phyloP scores from a whole-genome alignment of 805 yeast species.

The Starmerella roubikii region DNA sequence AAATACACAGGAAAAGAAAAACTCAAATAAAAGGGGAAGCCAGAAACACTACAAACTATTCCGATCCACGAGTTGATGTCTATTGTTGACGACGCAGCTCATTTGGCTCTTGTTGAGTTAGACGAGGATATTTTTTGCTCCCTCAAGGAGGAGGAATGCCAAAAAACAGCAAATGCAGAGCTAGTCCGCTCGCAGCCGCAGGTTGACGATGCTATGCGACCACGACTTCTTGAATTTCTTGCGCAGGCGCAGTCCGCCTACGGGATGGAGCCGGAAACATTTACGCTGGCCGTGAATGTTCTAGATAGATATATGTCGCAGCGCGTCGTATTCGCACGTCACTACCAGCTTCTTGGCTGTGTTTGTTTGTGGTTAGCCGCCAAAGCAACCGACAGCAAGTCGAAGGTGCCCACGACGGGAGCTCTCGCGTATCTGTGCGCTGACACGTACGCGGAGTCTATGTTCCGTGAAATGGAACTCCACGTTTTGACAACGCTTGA shows the following conservation, averaged over 20 bases:
- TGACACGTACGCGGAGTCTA: conserved; percentile 42
- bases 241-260: conserved; percentile 48
- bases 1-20: no score
- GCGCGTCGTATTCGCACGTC: conserved; percentile 71
- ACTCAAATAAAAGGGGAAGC: no score
- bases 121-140: conserved; percentile 15
- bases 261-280: conserved; percentile 53
- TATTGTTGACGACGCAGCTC: conserved; percentile 16
- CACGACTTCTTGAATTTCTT: conserved; percentile 63
- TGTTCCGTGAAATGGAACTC: conserved; percentile 64
- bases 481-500: conserved; percentile 58
- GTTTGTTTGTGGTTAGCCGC: conserved; percentile 90
- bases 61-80: no score
- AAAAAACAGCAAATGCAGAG: conserved; percentile 37
- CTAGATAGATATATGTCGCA: conserved; percentile 87
- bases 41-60: no score
- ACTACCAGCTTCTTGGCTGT: conserved; percentile 79
- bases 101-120: conserved; percentile 17
- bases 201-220: conserved; percentile 57
- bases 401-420: conserved; percentile 56
- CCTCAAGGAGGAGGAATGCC: conserved; percentile 10
- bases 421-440: conserved; percentile 67
- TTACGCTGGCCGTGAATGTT: conserved; percentile 54
- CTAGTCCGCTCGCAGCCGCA: conserved; percentile 83
- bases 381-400: conserved; percentile 64